These are phyloP conservation scores for Petunia hybrid DNA, from an alignment of 305 asterid genomes.

Conservation along the genomic window DNA sequence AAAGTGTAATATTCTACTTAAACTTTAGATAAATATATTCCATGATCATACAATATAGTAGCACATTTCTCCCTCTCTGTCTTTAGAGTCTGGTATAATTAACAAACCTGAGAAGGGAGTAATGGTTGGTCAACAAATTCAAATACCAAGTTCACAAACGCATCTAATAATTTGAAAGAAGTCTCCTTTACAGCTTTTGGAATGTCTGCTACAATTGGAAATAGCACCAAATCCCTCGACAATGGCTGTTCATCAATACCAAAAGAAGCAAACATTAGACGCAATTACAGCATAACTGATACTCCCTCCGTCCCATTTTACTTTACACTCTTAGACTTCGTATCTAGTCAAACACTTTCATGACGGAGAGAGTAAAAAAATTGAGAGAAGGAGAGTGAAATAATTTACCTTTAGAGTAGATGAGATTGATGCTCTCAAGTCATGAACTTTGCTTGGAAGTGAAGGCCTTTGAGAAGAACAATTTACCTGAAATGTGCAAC, in stretches of 20 bases:
- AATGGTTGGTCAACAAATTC: constrained; percentile 51
- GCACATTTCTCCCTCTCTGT: no score
- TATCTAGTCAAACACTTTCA: no score
- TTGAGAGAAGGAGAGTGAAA: background rate
- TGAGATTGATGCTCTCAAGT: constrained; percentile 26
- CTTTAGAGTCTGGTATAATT: background rate
- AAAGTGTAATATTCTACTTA: no score
- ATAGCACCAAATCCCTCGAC: constrained; percentile 31
- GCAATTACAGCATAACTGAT: no score
- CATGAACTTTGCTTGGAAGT: constrained; percentile 22
- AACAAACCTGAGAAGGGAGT: constrained; percentile 54
- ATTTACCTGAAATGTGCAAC: constrained; percentile 32
- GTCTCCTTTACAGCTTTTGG: constrained; percentile 29
- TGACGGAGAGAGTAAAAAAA: background rate
- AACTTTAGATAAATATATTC: no score
- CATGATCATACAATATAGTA: no score
- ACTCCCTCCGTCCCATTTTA: no score
- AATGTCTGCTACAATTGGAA: constrained; percentile 18
- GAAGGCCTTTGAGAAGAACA: constrained; percentile 35
- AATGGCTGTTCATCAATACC: constrained; percentile 26
- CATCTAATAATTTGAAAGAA: constrained; percentile 44
- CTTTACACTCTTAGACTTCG: no score
- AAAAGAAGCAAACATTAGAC: background rate
- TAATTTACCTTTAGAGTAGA: constrained; percentile 29
- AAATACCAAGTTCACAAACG: constrained; percentile 45